Evolutionary conservation across 2,329 filamentous ascomycete genomes (phyloP).

Genomic region (Capronia americana): DNA sequence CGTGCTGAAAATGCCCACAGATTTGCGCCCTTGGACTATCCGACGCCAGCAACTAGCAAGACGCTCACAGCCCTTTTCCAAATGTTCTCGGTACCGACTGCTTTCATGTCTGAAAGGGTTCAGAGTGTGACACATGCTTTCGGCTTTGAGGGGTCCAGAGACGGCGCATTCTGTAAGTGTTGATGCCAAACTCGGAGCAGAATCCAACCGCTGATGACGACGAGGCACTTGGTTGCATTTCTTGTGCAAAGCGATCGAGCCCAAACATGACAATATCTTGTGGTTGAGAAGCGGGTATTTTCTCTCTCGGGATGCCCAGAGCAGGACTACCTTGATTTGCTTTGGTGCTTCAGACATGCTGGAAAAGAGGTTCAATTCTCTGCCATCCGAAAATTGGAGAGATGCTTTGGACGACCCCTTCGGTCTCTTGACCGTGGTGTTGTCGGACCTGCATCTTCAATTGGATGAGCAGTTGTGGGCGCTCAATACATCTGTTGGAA

Average conservation of each 20-base stretch:
- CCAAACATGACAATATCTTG: slow-evolving; percentile 20
- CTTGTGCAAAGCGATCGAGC: slow-evolving; percentile 20
- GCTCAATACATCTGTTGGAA: slow-evolving; percentile 17
- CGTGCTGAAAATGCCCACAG: slow-evolving; percentile 8
- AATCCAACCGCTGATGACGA: background rate
- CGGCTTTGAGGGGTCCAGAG: slow-evolving; percentile 5
- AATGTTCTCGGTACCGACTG: slow-evolving; percentile 16
- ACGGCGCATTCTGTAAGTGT: slow-evolving; percentile 8
- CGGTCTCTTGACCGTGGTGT: slow-evolving; percentile 19
- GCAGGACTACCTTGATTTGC: slow-evolving; percentile 15
- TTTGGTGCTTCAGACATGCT: slow-evolving; percentile 16
- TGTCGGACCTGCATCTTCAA: slow-evolving; percentile 21
- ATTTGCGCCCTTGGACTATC: slow-evolving; percentile 23
- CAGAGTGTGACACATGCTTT: slow-evolving; percentile 24
- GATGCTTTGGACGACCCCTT: slow-evolving; percentile 14
- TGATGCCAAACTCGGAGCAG: background rate
- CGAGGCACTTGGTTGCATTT: slow-evolving; percentile 19
- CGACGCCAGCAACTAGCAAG: slow-evolving; percentile 5
- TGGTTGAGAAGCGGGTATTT: slow-evolving; percentile 20
- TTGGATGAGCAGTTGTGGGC: slow-evolving; percentile 25
- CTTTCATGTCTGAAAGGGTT: slow-evolving; percentile 16
- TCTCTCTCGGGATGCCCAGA: slow-evolving; percentile 9
- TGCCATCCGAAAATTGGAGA: slow-evolving; percentile 16
- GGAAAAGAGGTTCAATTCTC: slow-evolving; percentile 6
- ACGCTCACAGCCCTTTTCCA: slow-evolving; percentile 10